Percentiles rank a stretch among this genome's conserved stretches.
These are phyloP conservation scores for Calcarisporium arbuscula DNA, from an alignment of 2,329 filamentous ascomycete species.

Conservation along the genomic window DNA sequence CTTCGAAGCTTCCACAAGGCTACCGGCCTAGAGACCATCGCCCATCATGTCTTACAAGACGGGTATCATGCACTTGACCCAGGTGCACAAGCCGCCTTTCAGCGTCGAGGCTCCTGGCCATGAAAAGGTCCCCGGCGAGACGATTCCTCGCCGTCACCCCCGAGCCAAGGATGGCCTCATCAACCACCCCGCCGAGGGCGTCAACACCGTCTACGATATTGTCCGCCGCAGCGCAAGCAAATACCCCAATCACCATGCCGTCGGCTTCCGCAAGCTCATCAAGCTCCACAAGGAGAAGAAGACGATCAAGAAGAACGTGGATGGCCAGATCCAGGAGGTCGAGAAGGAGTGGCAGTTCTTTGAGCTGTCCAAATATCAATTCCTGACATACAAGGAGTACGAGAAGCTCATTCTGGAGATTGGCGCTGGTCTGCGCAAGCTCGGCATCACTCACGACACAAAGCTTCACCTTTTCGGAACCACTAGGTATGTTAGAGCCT, in stretches of 20 bases:
- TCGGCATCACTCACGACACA: conserved; percentile 63
- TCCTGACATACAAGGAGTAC: conserved; percentile 74
- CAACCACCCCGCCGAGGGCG: conserved; percentile 58
- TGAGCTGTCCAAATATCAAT: conserved; percentile 73
- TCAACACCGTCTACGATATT: conserved; percentile 74
- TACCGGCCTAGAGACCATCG: neutral
- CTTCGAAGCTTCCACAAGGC: no score
- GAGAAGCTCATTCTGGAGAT: conserved; percentile 62
- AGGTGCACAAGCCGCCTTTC: conserved; percentile 66
- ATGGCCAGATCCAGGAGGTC: conserved; percentile 71
- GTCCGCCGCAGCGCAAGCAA: conserved; percentile 60
- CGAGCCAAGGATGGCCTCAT: conserved; percentile 65
- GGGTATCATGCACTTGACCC: conserved; percentile 46
- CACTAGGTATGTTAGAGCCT: conserved; percentile 54
- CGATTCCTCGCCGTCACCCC: conserved; percentile 71
- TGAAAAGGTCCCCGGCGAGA: conserved; percentile 70
- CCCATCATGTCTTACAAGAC: neutral
- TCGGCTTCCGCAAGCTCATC: conserved; percentile 68
- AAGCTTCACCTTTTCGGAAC: conserved; percentile 76
- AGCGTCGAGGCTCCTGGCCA: conserved; percentile 65
- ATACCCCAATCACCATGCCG: conserved; percentile 56
- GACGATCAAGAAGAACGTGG: conserved; percentile 82
- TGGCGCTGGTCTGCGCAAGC: conserved; percentile 65
- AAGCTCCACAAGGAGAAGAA: conserved; percentile 77
- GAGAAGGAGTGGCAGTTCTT: conserved; percentile 92